phyloP scores from a whole-genome alignment of 306 rosid genomes.

The Cicer arietinum region DNA sequence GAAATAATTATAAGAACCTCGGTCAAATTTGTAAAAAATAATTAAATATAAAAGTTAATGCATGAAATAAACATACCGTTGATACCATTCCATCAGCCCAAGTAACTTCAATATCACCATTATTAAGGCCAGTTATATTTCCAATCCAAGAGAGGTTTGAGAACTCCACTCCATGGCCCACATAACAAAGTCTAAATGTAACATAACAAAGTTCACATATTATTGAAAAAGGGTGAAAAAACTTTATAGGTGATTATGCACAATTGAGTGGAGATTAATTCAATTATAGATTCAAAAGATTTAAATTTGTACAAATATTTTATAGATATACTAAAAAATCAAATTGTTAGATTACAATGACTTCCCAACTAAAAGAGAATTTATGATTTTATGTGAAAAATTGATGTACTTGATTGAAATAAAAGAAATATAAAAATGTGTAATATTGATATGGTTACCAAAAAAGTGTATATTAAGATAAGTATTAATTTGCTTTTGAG shows the following conservation, averaged over 20 bases:
- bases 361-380: not conserved
- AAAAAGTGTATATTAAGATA: not conserved
- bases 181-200: too few species aligned
- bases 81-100: conserved; percentile 99
- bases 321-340: too few species aligned
- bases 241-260: too few species aligned
- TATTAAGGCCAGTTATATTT: conserved; percentile 87
- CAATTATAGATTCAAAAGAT: too few species aligned
- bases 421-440: conserved; percentile 29
- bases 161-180: conserved; percentile 50
- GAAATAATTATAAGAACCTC: conserved; percentile 25
- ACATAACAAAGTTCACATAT: too few species aligned
- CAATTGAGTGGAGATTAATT: too few species aligned
- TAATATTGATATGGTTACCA: conserved; percentile 27
- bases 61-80: conserved; percentile 64
- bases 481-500: too few species aligned
- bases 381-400: conserved; percentile 29
- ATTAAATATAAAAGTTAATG: conserved; percentile 34
- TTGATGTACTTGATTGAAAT: conserved; percentile 28
- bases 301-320: too few species aligned
- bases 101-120: conserved; percentile 96
- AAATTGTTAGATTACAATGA: not conserved
- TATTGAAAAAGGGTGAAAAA: too few species aligned
- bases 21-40: not conserved
- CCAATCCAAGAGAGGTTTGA: conserved; percentile 98